Evolutionary conservation across 2,329 filamentous ascomycete genomes (phyloP), one percentile per base, ranked within the genome.

Genomic region (Stachybotrys echinatus): DNA sequence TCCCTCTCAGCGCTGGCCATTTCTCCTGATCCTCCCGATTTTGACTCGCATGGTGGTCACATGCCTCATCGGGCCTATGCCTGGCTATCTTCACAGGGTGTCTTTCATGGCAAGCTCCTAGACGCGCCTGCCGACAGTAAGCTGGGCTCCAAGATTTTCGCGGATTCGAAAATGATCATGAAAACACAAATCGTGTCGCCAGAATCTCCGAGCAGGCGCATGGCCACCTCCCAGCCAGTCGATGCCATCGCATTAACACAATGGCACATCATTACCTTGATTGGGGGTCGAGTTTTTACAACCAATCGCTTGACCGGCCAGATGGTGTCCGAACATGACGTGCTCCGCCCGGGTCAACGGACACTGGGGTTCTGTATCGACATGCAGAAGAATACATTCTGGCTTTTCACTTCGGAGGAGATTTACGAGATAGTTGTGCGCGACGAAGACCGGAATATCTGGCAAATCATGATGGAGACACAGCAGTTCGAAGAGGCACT

Each of bases 301-400:
- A 83, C 89, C 52, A 97, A 97, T 63, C 82, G 91, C 27, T 78
- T 99, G 44, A 94, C 92, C 39, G 90, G 92, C 23, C 83, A 85
- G 47, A 76, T 92, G 45, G 87, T 96, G 2, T 95, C 94, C 58
- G 89, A 96, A 64, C 91, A 97, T 67, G 77, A 85, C 20, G 87
- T 99, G 5, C 75, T 97, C 14, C 87, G 92, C 49, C 79, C 83
- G 5, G 88, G 87, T 1, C 88, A 96, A 59, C 85, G 79, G 59
- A 83, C 86, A 5, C 74, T 99, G n/a, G 91, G 89, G 1, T 79
- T 99, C 18, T 86, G 91, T 47, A 85, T 92, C 8, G 94, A 99
- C 67, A 80, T 88, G 53, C 92, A 94, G 66, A 96, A 96, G 74
- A 95, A 92, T 62, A 99, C 94, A 0, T 96, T 92, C 64, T 99